A percentile compares a stretch with the other conserved stretches of the same genome.
Evolutionary conservation across 108 stramenopile species (phyloP).

Genomic region (Conticribra guillardii): DNA sequence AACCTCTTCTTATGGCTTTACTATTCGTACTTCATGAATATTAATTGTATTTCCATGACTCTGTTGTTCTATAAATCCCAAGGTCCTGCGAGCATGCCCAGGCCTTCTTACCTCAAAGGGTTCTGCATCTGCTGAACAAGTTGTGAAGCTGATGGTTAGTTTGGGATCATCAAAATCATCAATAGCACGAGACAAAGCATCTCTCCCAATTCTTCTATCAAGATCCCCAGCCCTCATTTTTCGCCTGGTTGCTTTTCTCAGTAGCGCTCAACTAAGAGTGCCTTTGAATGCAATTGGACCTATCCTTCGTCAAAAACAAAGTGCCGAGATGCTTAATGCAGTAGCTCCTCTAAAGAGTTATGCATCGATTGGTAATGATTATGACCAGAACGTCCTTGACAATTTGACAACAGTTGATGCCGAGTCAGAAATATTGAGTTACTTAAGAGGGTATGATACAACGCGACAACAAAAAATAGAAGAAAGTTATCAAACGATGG

Average conservation of each 20-base stretch:
- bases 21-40: neutral
- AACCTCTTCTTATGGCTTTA: neutral
- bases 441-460: slow-evolving; percentile 28
- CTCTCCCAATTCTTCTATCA: slow-evolving; percentile 60
- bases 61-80: slow-evolving; percentile 1
- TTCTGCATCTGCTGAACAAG: slow-evolving; percentile 62
- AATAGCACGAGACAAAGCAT: slow-evolving; percentile 71
- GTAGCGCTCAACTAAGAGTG: slow-evolving; percentile 66
- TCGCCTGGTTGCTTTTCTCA: slow-evolving; percentile 73
- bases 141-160: slow-evolving; percentile 64
- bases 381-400: neutral
- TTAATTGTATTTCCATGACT: neutral
- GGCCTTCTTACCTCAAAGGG: slow-evolving; percentile 70
- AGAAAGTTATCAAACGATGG: slow-evolving; percentile 64
- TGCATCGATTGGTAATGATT: slow-evolving; percentile 1
- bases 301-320: slow-evolving; percentile 56
- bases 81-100: slow-evolving; percentile 68
- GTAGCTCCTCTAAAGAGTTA: slow-evolving; percentile 60
- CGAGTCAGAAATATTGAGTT: slow-evolving; percentile 19
- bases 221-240: slow-evolving; percentile 75
- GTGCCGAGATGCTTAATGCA: slow-evolving; percentile 61
- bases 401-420: slow-evolving; percentile 3
- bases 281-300: slow-evolving; percentile 68
- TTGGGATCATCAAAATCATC: slow-evolving; percentile 65
- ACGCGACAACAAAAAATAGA: slow-evolving; percentile 47